Conservation (phyloP, 352 stramenopile species). For the Pythium rhizo-oryzae region DNA sequence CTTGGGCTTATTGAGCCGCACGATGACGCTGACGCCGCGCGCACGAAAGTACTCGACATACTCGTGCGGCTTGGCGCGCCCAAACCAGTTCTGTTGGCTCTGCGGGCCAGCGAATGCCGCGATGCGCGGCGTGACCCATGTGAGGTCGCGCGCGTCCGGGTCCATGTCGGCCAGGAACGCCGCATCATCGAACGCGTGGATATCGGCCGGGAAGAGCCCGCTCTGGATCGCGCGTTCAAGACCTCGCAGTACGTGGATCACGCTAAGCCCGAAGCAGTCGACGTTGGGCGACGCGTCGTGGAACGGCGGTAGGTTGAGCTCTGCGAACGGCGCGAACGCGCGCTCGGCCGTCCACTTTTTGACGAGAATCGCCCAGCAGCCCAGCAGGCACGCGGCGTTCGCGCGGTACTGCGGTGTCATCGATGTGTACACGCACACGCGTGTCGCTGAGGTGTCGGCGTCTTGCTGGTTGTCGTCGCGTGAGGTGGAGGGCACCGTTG, state of each 20-base stretch:
- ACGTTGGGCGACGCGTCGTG: conserved; percentile 33
- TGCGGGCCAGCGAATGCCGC: conserved; percentile 36
- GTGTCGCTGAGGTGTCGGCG: conserved; percentile 28
- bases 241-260: conserved; percentile 35
- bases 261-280: conserved; percentile 34
- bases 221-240: conserved; percentile 62
- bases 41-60: conserved; percentile 51
- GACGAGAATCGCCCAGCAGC: conserved; percentile 69
- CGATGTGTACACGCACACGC: conserved; percentile 62
- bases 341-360: conserved; percentile 58
- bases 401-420: conserved; percentile 60
- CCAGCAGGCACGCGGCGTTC: conserved; percentile 91
- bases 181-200: conserved; percentile 27
- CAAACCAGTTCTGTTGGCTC: conserved; percentile 66
- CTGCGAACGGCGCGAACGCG: conserved; percentile 54
- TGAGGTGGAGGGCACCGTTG: not conserved
- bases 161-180: conserved; percentile 34
- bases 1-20: conserved; percentile 93
- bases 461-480: conserved; percentile 13
- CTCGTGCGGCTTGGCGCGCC: conserved; percentile 52
- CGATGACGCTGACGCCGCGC: conserved; percentile 42
- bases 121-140: conserved; percentile 37
- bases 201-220: conserved; percentile 74
- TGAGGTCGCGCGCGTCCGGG: conserved; percentile 23
- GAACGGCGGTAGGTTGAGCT: conserved; percentile 37